Base-by-base conservation (phyloP, 768 basidiomycete species). In the Austroboletus festivus region DNA sequence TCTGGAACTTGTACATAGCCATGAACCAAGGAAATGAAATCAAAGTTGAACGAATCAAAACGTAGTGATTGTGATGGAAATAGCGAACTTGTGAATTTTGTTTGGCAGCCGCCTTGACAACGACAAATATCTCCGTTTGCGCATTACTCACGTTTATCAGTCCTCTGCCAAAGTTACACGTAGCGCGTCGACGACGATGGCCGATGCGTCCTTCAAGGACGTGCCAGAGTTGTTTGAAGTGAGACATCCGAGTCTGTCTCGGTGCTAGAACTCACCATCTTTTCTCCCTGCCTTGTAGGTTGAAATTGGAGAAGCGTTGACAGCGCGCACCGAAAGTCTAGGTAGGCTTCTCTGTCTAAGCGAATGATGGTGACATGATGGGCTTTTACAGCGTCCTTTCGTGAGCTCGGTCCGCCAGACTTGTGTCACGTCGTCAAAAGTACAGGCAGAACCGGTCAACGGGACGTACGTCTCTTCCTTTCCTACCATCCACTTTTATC, bases 201-300 rank as follows among this genome's bases (percentile, higher is more conserved):
- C 83, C 43, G 87, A 89, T 63, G 81, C 85, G 60, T 75, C 83
- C 47, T 90, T 89, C 76, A 89, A 89, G 68, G 94, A 99, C 70
- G 81, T 97, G 44, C 94, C 95, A 37, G 96, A 99, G 70, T 81
- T 98, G 62, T 94, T 95, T 58, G 96, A 98, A 80, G 94, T 93
- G 44, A 44, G 79, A 45, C 20, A 1, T 10, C 10, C 9, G 30
- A 4, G 4, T 38, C 37, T 4, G n/a, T 11, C 6, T 22, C 47
- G 10, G 38, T 24, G 10, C 43, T 24, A 10, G 19, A 2, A 34
- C 24, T 56, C 41, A 64, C 44, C 21, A 6, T 7, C 4, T 18
- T 12, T 26, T 38, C 38, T 38, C 33, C 33, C 6, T 11, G 26
- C 11, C 43, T 48, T 41, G 11, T 54, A 90, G 87, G 85, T 91